Base-by-base conservation (phyloP, 2,329 filamentous ascomycete species). In the Fusarium sp. region DNA sequence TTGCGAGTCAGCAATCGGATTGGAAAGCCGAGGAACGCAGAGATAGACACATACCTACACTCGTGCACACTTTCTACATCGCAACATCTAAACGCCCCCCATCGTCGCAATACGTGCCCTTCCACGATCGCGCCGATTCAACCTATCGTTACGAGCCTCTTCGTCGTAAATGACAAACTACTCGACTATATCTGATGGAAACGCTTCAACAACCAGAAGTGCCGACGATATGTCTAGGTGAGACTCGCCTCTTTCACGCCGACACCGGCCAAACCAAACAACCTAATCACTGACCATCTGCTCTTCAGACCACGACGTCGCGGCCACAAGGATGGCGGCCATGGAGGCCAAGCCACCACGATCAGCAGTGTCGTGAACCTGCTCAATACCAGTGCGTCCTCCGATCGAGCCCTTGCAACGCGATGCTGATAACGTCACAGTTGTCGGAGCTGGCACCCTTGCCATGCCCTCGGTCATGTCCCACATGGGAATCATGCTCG, bases 391-490 rank as follows among this genome's bases (percentile, higher is more conserved):
- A 99, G 94, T 97, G 88, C 68, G 90, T 71, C 30, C 32, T 14
- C 35, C 56, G 12, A 47, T 40, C 72, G 52, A 75, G 66, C 47
- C 17, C 47, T 54, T n/a, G 47, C 47, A 27, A 54, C 25, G 27
- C 20, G 40, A 11, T 68, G 67, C 76, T 81, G 65, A 79, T 64
- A 40, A 10, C 57, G 40, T 30, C 68, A 50, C 79, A 97, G 94
- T 99, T 79, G 91, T 99, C 73, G 97, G 97, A 66, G 96, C 97
- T 38, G 97, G 97, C 63, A 95, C 97, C 2, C 90, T 99, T 47
- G 97, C 96, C 58, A 92, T 98, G 95, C 96, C 96, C n/a, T 92
- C 94, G 7, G 96, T 97, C 52, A 91, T 99, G 84, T 97, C 95
- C 15, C 95, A 98, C 80, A 98, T 98, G 91, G 97, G 97, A 79